Conservation (phyloP, 2,329 filamentous ascomycete genomes). For the Tolypocladium endophyticum region DNA sequence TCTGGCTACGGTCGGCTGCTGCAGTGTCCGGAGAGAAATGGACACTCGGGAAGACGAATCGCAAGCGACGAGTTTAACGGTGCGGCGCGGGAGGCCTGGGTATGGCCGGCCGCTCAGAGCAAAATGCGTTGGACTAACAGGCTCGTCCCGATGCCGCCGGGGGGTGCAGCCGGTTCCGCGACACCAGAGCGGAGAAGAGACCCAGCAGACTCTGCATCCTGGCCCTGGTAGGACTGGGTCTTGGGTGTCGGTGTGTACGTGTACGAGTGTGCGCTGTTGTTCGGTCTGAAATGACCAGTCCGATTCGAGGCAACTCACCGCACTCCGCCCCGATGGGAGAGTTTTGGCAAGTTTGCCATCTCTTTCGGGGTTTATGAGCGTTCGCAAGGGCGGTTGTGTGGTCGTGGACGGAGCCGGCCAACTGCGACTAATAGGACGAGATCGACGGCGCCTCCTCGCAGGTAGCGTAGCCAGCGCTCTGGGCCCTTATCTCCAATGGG, state of each 20-base stretch:
- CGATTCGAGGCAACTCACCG: neutral
- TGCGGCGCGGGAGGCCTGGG: neutral
- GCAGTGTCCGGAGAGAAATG: neutral
- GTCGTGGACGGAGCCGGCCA: neutral
- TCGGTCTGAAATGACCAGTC: neutral
- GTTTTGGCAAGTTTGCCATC: neutral
- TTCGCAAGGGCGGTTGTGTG: neutral
- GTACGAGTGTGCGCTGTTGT: neutral
- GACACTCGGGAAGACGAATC: neutral
- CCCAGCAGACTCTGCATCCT: neutral
- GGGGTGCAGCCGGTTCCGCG: conserved; percentile 8
- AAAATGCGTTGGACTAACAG: conserved; percentile 1
- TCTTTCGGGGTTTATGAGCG: neutral
- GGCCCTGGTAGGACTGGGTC: neutral
- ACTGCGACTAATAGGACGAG: neutral
- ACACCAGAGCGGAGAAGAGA: neutral
- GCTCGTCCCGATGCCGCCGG: conserved; percentile 6
- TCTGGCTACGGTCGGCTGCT: neutral
- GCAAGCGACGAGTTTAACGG: neutral
- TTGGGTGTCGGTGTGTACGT: neutral
- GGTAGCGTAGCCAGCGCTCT: neutral
- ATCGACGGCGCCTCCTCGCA: neutral
- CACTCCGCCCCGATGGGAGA: neutral
- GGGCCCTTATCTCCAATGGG: neutral
- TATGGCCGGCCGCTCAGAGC: neutral